Evolutionary conservation across 805 yeast species (phyloP).

Genomic region (Clavispora fructus): DNA sequence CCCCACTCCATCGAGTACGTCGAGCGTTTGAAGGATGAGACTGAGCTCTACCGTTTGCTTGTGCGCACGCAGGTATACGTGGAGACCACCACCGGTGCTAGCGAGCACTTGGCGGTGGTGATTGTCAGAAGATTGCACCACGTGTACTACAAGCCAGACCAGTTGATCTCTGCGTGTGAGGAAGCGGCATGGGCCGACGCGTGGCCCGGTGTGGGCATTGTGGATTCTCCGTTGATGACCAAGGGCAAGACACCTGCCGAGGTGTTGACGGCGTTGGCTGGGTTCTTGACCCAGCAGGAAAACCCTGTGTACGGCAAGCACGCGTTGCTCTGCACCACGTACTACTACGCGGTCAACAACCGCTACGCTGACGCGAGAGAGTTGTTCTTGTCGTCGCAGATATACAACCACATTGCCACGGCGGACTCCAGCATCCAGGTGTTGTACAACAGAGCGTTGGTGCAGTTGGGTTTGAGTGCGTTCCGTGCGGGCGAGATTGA

Average conservation of each 20-base stretch:
- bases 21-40: slow-evolving; percentile 85
- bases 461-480: slow-evolving; percentile 93
- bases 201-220: slow-evolving; percentile 17
- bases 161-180: slow-evolving; percentile 67
- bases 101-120: slow-evolving; percentile 66
- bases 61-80: slow-evolving; percentile 83
- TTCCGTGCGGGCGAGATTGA: slow-evolving; percentile 82
- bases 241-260: slow-evolving; percentile 30
- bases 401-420: slow-evolving; percentile 75
- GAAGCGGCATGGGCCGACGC: slow-evolving; percentile 65
- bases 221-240: slow-evolving; percentile 27
- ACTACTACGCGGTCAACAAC: slow-evolving; percentile 87
- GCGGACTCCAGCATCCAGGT: slow-evolving; percentile 87
- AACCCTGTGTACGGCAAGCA: slow-evolving; percentile 69
- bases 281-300: slow-evolving; percentile 60
- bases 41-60: slow-evolving; percentile 64
- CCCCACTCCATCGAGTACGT: slow-evolving; percentile 94
- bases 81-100: slow-evolving; percentile 54
- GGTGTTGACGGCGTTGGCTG: slow-evolving; percentile 61
- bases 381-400: slow-evolving; percentile 78
- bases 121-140: slow-evolving; percentile 84
- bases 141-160: slow-evolving; percentile 84
- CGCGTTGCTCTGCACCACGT: slow-evolving; percentile 80
- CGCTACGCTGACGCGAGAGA: slow-evolving; percentile 82
- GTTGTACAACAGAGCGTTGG: slow-evolving; percentile 89